Percentiles rank a stretch among this genome's conserved stretches.
phyloP scores from a whole-genome alignment of 140 eudicot genomes.

The Erigeron philadelphicus region DNA sequence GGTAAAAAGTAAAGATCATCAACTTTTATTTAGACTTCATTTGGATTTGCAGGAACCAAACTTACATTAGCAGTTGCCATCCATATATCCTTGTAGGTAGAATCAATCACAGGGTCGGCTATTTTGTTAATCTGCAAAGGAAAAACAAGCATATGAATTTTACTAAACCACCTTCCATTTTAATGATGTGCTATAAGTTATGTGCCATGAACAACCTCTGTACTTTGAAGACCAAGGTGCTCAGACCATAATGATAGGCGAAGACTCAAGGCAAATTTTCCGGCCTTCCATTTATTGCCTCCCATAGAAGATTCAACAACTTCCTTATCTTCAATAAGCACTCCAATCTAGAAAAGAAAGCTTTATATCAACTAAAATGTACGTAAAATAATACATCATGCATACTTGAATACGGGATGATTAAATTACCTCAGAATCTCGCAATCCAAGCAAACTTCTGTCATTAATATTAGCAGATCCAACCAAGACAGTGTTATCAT shows the following conservation, averaged over 20 bases:
- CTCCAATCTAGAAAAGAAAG: constrained; percentile 51
- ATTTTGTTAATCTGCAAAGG: constrained; percentile 56
- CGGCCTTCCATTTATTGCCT: constrained; percentile 86
- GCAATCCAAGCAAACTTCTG: constrained; percentile 90
- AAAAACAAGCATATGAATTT: constrained; percentile 7
- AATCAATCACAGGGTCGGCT: constrained; percentile 76
- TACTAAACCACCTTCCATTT: constrained; percentile 8
- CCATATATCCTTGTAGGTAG: constrained; percentile 98
- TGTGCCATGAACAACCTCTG: constrained; percentile 48
- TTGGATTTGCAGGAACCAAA: constrained; percentile 17
- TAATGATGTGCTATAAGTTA: not conserved
- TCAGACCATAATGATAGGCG: constrained; percentile 94
- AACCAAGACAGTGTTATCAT: constrained; percentile 66
- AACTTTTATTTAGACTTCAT: not conserved
- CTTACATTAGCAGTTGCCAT: constrained; percentile 94
- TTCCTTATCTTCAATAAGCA: constrained; percentile 94
- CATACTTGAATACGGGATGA: constrained; percentile 10
- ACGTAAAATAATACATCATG: not conserved
- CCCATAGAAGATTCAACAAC: constrained; percentile 72
- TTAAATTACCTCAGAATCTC: constrained; percentile 80
- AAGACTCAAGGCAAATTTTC: constrained; percentile 87
- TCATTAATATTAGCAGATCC: constrained; percentile 96
- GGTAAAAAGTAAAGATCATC: not conserved
- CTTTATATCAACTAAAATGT: not conserved
- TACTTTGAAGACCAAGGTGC: constrained; percentile 83